phyloP scores from a whole-genome alignment of 2,329 filamentous ascomycete genomes.

The Cladosporium austrohemisphaericum region DNA sequence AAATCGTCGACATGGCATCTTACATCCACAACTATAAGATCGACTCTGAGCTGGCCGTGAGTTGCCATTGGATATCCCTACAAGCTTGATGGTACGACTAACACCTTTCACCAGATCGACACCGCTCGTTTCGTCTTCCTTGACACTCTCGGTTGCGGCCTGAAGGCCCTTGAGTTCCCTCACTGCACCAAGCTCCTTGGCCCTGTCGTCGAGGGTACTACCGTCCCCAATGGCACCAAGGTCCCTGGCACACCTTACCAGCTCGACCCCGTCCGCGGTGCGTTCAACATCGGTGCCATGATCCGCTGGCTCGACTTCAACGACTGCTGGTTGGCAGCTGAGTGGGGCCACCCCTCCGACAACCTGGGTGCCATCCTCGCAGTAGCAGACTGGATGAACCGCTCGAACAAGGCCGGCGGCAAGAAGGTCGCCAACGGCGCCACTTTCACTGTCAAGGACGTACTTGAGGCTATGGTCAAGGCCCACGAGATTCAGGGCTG shows the following conservation, averaged over 20 bases:
- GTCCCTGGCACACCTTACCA: slow-evolving; percentile 91
- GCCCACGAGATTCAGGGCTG: slow-evolving; percentile 98
- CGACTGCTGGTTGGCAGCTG: slow-evolving; percentile 97
- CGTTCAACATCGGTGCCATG: slow-evolving; percentile 98
- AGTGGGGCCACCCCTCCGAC: slow-evolving; percentile 98
- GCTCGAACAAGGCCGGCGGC: slow-evolving; percentile 85
- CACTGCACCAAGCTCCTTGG: slow-evolving; percentile 94
- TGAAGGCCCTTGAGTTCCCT: slow-evolving; percentile 92
- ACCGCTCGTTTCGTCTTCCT: slow-evolving; percentile 95
- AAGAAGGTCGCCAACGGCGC: slow-evolving; percentile 63
- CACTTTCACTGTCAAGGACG: slow-evolving; percentile 81
- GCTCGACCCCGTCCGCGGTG: slow-evolving; percentile 90
- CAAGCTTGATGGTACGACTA: not conserved
- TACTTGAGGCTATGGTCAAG: slow-evolving; percentile 93
- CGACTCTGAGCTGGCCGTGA: slow-evolving; percentile 85
- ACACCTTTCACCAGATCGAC: slow-evolving; percentile 62
- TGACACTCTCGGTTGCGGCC: slow-evolving; percentile 92
- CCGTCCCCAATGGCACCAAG: slow-evolving; percentile 85
- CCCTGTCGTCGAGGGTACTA: slow-evolving; percentile 82
- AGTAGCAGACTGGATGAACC: slow-evolving; percentile 94
- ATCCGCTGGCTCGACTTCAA: slow-evolving; percentile 99
- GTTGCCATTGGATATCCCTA: slow-evolving; percentile 34
- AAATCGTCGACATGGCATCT: slow-evolving; percentile 90
- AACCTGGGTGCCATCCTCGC: slow-evolving; percentile 96
- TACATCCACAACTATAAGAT: slow-evolving; percentile 93